phyloP scores from a whole-genome alignment of 2,329 filamentous ascomycete genomes.

The Periconia digitata region DNA sequence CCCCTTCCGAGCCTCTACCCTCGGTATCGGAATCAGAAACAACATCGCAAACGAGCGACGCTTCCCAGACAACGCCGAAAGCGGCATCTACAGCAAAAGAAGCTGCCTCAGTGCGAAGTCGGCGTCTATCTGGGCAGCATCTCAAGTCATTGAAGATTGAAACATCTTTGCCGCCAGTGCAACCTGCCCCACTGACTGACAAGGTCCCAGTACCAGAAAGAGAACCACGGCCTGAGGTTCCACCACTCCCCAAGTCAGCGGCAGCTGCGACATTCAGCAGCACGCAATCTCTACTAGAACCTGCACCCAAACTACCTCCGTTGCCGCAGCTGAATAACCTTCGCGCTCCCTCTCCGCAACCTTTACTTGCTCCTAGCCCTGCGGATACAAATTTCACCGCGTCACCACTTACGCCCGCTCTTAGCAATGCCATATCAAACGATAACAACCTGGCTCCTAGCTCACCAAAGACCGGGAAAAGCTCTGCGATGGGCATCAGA shows the following conservation, averaged over 20 bases:
- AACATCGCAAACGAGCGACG: constrained; percentile 21
- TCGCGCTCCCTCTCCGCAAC: constrained; percentile 33
- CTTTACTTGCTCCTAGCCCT: constrained; percentile 40
- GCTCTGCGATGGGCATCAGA: constrained; percentile 38
- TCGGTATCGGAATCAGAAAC: constrained; percentile 35
- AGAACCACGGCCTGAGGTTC: constrained; percentile 33
- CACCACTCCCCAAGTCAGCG: constrained; percentile 40
- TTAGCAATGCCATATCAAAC: constrained; percentile 45
- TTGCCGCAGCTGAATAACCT: constrained; percentile 27
- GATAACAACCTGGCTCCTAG: constrained; percentile 44
- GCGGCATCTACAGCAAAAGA: constrained; percentile 29
- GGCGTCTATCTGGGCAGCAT: constrained; percentile 79
- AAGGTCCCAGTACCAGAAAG: constrained; percentile 35
- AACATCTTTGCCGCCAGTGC: constrained; percentile 55
- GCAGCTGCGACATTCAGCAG: constrained; percentile 30
- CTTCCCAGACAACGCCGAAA: constrained; percentile 31
- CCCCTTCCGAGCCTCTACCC: constrained; percentile 33
- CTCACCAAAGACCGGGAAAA: constrained; percentile 39
- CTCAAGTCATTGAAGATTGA: constrained; percentile 87
- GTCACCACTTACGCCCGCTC: constrained; percentile 40
- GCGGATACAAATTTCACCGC: constrained; percentile 46
- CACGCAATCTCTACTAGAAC: constrained; percentile 27
- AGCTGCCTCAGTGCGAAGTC: constrained; percentile 63
- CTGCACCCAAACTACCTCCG: constrained; percentile 35
- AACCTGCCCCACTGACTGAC: constrained; percentile 37